Conservation (phyloP, 169 alveolate genomes). For the Plasmodium gaboni region DNA sequence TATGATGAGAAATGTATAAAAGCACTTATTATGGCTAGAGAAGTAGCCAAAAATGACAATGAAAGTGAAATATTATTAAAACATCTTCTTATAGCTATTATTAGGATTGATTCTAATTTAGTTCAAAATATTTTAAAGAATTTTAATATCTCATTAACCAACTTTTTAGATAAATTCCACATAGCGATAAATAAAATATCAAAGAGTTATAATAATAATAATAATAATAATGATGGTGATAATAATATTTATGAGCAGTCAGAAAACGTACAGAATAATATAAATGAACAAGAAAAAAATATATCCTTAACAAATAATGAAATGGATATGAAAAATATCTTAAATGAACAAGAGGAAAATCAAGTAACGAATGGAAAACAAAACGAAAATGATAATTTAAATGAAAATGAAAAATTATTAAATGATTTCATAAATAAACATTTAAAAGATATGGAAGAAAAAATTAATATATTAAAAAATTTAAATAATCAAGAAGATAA, state of each 20-base stretch:
- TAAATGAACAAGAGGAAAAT: neutral
- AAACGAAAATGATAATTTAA: neutral
- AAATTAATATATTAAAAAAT: conserved; percentile 10
- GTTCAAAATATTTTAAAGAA: conserved; percentile 50
- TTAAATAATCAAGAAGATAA: conserved; percentile 3
- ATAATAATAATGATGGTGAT: neutral
- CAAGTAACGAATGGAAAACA: too few relatives aligned
- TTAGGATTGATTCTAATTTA: conserved; percentile 23
- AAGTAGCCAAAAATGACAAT: conserved; percentile 67
- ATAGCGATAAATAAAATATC: conserved; percentile 3
- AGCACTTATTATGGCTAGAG: conserved; percentile 71
- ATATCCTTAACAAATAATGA: neutral
- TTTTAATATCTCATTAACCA: conserved; percentile 39
- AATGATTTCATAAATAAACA: conserved; percentile 30
- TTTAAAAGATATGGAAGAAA: conserved; percentile 55
- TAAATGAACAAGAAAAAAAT: neutral
- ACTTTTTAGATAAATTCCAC: conserved; percentile 48
- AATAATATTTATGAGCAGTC: neutral
- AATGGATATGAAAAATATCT: neutral
- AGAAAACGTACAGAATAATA: neutral
- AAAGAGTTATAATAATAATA: neutral
- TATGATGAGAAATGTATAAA: conserved; percentile 68
- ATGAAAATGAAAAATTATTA: conserved; percentile 11
- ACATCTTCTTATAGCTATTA: conserved; percentile 50
- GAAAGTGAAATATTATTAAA: conserved; percentile 35